Evolutionary conservation across 2,329 filamentous ascomycete species (phyloP).

Genomic region (Venturia effusa): DNA sequence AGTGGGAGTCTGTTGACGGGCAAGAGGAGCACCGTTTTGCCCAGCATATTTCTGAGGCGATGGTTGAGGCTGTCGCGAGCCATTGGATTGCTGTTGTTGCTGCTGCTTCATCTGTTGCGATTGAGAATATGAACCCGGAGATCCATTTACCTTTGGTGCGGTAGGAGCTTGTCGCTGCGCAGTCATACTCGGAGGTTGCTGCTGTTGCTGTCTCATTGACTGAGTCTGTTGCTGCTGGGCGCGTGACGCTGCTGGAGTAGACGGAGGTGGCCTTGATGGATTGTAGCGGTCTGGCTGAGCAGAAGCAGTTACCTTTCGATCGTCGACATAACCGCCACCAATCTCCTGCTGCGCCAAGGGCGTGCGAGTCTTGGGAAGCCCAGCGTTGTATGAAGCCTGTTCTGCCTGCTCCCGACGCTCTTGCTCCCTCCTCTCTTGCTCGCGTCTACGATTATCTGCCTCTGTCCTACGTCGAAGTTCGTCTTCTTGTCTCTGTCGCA

Average conservation of each 20-base stretch:
- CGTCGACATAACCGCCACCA: slow-evolving; percentile 50
- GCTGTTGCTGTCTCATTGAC: slow-evolving; percentile 9
- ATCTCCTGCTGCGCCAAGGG: slow-evolving; percentile 85
- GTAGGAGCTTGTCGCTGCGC: slow-evolving; percentile 79
- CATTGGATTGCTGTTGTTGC: slow-evolving; percentile 3
- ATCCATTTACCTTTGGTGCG: slow-evolving; percentile 42
- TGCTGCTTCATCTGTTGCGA: slow-evolving; percentile 6
- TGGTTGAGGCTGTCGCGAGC: slow-evolving; percentile 12
- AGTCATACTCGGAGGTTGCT: slow-evolving; percentile 29
- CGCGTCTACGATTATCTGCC: slow-evolving; percentile 26
- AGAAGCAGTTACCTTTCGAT: slow-evolving; percentile 28
- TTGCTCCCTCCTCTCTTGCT: slow-evolving; percentile 27
- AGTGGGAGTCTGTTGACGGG: slow-evolving; percentile 5
- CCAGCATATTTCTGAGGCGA: slow-evolving; percentile 7
- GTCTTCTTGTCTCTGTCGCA: slow-evolving; percentile 27
- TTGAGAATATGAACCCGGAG: slow-evolving; percentile 4
- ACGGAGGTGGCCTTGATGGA: slow-evolving; percentile 73
- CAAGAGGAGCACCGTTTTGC: not conserved
- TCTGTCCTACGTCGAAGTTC: slow-evolving; percentile 26
- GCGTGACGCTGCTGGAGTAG: slow-evolving; percentile 50
- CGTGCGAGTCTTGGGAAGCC: slow-evolving; percentile 68
- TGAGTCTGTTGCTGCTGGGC: slow-evolving; percentile 7
- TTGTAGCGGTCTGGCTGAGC: slow-evolving; percentile 62
- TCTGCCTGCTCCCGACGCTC: slow-evolving; percentile 50
- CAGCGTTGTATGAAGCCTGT: slow-evolving; percentile 80